phyloP scores from a whole-genome alignment of 345 rosid genomes.

The Lumnitzera racemosa region DNA sequence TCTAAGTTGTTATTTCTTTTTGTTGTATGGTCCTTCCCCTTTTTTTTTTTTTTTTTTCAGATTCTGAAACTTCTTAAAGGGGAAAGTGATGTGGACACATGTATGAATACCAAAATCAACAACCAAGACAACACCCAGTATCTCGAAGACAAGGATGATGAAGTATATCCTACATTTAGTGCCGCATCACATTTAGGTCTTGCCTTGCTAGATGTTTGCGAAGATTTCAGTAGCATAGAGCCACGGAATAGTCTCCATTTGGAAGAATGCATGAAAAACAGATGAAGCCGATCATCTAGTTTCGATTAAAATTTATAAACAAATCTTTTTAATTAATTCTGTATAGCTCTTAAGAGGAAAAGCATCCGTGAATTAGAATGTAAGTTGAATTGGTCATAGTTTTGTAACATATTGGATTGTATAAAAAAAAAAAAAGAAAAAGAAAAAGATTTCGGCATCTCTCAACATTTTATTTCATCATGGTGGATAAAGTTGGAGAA shows the following conservation, averaged over 20 bases:
- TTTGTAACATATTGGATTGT: no score
- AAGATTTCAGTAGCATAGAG: conserved; percentile 59
- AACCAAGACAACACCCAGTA: conserved; percentile 24
- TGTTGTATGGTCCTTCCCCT: neutral
- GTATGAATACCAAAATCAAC: conserved; percentile 9
- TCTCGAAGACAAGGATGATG: conserved; percentile 54
- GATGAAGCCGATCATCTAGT: conserved; percentile 66
- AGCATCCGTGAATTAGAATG: no score
- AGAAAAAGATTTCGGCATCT: no score
- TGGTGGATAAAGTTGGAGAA: no score
- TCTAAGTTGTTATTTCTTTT: neutral
- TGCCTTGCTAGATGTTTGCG: conserved; percentile 64
- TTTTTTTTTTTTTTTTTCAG: conserved; percentile 21
- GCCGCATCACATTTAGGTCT: conserved; percentile 51
- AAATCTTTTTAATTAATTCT: no score
- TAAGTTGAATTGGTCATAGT: no score
- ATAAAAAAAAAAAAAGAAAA: no score
- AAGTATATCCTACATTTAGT: conserved; percentile 69
- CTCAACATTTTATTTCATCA: no score
- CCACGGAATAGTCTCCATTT: conserved; percentile 35
- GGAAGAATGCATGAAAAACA: conserved; percentile 46
- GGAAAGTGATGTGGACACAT: conserved; percentile 27
- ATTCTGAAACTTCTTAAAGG: conserved; percentile 54
- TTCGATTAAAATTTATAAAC: conserved; percentile 25
- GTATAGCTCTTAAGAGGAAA: no score